Evolutionary conservation across 2,329 filamentous ascomycete species (phyloP), one percentile per base, ranked within the genome.

Genomic region (Endoconidiophora polonica): DNA sequence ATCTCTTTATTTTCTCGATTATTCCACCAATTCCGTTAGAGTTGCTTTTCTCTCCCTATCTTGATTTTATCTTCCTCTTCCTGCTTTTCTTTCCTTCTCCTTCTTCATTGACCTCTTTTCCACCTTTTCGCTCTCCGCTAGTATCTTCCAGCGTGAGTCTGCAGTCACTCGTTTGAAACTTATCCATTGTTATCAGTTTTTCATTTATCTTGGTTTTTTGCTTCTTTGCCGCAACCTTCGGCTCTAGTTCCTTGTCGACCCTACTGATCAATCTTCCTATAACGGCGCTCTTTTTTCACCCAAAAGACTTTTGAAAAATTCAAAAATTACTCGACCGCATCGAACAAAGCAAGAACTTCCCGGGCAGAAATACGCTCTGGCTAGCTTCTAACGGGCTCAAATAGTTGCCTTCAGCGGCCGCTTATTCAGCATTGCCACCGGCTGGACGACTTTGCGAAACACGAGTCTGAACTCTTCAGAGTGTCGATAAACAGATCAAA

Each of bases 141-240:
- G 36, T 46, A n/a, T 33, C n/a, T 23, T 51, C 26, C 18, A 40
- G 44, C 48, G 24, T 37, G 48, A 44, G 36, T 50, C 20, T 40
- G 39, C 43, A 47, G 51, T 53, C 51, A 50, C 29, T 53, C 51
- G 51, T 50, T 50, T 47, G 50, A 52, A 26, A n/a, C 18, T 38
- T 16, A 20, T 41, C 43, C n/a, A 9, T 41, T 46, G 26, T 23
- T 39, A 42, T 44, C 44, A 29, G 45, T 37, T 46, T 40, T 46
- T 44, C 5, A 36, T 36, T 41, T 41, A 20, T 40, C 12, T 12
- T 42, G 24, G 7, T 51, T 42, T 24, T 16, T n/a, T 2, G 33
- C 37, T 22, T 12, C 36, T 41, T 14, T 24, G 22, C 7, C 23
- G 26, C 26, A 1, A 10, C 6, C 12, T 9, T 9, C 12, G 12